Percentiles rank a stretch among this genome's conserved stretches.
Conservation (phyloP, 352 stramenopile species). For the Pythium aquatile region DNA sequence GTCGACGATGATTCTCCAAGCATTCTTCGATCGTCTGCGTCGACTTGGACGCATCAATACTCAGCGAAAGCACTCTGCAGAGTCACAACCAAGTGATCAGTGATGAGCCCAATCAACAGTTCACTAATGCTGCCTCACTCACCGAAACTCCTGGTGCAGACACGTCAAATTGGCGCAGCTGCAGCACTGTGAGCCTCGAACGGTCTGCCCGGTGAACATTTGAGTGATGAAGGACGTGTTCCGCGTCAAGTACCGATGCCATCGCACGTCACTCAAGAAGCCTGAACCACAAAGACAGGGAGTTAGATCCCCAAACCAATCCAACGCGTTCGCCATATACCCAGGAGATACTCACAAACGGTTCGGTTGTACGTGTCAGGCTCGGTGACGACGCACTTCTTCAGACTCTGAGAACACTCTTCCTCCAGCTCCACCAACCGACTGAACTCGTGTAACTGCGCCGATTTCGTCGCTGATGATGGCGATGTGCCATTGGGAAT, state of each 20-base stretch:
- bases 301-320: background rate
- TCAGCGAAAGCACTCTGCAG: conserved; percentile 60
- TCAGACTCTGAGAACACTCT: conserved; percentile 28
- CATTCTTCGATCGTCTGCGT: conserved; percentile 51
- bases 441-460: conserved; percentile 9
- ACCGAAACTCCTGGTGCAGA: conserved; percentile 65
- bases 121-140: background rate
- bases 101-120: background rate
- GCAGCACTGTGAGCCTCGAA: conserved; percentile 76
- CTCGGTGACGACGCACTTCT: conserved; percentile 31
- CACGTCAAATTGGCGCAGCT: conserved; percentile 71
- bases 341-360: conserved; percentile 43
- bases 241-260: conserved; percentile 51
- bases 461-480: background rate
- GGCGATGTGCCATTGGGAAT: background rate
- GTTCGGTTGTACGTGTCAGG: conserved; percentile 56
- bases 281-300: conserved; percentile 25
- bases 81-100: background rate
- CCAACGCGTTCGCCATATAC: background rate
- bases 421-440: conserved; percentile 31
- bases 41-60: conserved; percentile 38
- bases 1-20: conserved; percentile 45
- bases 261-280: conserved; percentile 56
- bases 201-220: conserved; percentile 69
- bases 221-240: conserved; percentile 71